Evolutionary conservation across 306 rosid species (phyloP).

Genomic region (Vicia villosa): DNA sequence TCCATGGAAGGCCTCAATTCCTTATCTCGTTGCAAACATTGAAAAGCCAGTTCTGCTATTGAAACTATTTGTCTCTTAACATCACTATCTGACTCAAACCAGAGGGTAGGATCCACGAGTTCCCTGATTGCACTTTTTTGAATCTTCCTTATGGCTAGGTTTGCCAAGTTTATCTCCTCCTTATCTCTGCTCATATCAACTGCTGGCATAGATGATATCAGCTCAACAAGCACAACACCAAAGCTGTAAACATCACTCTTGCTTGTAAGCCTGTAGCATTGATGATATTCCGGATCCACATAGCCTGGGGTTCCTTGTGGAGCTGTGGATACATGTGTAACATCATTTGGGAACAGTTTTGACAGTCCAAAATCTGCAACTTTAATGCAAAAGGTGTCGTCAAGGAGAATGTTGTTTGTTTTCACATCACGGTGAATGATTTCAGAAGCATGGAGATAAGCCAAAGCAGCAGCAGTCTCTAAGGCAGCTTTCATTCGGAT

Average conservation of each 20-base stretch:
- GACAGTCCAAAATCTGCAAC: slow-evolving; percentile 83
- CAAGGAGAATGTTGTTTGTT: slow-evolving; percentile 70
- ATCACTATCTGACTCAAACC: slow-evolving; percentile 50
- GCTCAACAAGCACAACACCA: slow-evolving; percentile 70
- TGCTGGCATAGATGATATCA: slow-evolving; percentile 65
- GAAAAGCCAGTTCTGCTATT: slow-evolving; percentile 68
- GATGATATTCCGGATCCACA: slow-evolving; percentile 70
- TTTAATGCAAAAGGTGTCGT: slow-evolving; percentile 51
- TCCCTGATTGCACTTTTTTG: slow-evolving; percentile 45
- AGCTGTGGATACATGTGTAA: slow-evolving; percentile 66
- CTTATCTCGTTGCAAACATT: slow-evolving; percentile 62
- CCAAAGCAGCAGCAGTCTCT: slow-evolving; percentile 64
- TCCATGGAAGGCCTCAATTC: slow-evolving; percentile 73
- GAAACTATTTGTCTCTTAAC: slow-evolving; percentile 43
- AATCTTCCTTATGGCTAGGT: slow-evolving; percentile 60
- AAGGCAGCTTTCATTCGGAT: slow-evolving; percentile 56
- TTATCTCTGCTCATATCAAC: slow-evolving; percentile 58
- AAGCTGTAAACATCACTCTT: slow-evolving; percentile 87
- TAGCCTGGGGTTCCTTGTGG: slow-evolving; percentile 81
- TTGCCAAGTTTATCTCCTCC: slow-evolving; percentile 68
- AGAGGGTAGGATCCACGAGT: slow-evolving; percentile 56
- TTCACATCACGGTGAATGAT: slow-evolving; percentile 74
- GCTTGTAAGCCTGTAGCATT: slow-evolving; percentile 59
- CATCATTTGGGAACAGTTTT: slow-evolving; percentile 55
- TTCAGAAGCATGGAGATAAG: slow-evolving; percentile 70